Evolutionary conservation across 208 protist genomes (phyloP).

Genomic region (Lotmaria passim): DNA sequence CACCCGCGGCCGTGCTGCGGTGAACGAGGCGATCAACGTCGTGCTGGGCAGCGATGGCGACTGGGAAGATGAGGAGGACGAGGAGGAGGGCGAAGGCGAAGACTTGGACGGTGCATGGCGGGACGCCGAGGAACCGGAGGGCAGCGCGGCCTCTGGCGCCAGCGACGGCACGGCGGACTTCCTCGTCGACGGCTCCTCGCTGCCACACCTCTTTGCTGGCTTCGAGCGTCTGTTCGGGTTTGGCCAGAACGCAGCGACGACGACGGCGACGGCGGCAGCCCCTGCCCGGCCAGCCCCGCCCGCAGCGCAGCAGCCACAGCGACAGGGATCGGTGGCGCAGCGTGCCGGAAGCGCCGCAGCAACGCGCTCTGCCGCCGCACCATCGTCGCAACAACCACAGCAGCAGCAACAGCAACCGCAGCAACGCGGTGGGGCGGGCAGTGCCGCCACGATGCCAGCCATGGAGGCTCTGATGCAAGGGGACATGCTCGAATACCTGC

Average conservation of each 20-base stretch:
- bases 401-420: background rate
- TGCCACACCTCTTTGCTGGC: constrained; percentile 25
- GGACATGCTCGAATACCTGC: constrained; percentile 13
- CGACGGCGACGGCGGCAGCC: background rate
- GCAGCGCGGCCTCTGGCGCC: constrained; percentile 12
- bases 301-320: constrained; percentile 1
- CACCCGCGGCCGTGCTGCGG: background rate
- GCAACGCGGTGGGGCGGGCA: background rate
- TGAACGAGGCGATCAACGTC: background rate
- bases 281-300: background rate
- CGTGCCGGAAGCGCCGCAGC: background rate
- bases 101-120: constrained; percentile 28
- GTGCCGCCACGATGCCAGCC: background rate
- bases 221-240: constrained; percentile 27
- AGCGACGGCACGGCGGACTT: constrained; percentile 28
- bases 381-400: background rate
- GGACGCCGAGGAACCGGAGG: constrained; percentile 18
- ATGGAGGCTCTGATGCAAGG: background rate
- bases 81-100: constrained; percentile 23
- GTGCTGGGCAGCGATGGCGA: constrained; percentile 22
- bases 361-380: background rate
- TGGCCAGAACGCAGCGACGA: constrained; percentile 1
- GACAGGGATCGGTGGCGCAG: background rate
- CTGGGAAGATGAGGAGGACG: constrained; percentile 31
- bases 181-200: constrained; percentile 30